Evolutionary conservation across 2,329 filamentous ascomycete species (phyloP).

Genomic region (Dothidotthia symphoricarpi): DNA sequence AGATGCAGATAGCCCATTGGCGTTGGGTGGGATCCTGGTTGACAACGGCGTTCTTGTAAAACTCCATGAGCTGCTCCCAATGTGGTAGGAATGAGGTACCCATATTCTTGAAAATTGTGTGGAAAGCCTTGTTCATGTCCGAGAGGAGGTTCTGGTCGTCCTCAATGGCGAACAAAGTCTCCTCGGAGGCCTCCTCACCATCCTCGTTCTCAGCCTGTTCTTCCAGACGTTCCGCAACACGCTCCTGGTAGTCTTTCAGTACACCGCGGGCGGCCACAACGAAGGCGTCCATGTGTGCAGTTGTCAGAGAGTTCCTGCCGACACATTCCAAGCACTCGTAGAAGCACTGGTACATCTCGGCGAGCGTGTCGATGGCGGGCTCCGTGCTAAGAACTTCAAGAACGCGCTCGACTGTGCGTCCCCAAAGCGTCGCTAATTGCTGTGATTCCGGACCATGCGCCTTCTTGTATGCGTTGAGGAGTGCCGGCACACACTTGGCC

Average conservation of each 20-base stretch:
- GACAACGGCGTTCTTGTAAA: slow-evolving; percentile 81
- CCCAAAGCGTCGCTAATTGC: slow-evolving; percentile 81
- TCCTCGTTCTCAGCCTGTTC: slow-evolving; percentile 83
- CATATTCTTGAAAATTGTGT: slow-evolving; percentile 98
- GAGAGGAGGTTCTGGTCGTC: slow-evolving; percentile 95
- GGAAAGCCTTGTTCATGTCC: slow-evolving; percentile 99
- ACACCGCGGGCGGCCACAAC: slow-evolving; percentile 82
- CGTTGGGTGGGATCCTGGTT: slow-evolving; percentile 84
- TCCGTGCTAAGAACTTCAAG: slow-evolving; percentile 91
- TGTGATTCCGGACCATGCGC: slow-evolving; percentile 78
- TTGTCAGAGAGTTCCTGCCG: slow-evolving; percentile 76
- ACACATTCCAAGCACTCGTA: slow-evolving; percentile 97
- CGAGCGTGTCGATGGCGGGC: slow-evolving; percentile 91
- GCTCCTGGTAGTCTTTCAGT: slow-evolving; percentile 87
- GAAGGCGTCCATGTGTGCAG: slow-evolving; percentile 79
- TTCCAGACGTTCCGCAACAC: slow-evolving; percentile 78
- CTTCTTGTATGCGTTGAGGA: slow-evolving; percentile 92
- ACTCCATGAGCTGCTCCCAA: slow-evolving; percentile 82
- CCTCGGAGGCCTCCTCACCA: slow-evolving; percentile 84
- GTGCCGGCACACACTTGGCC: slow-evolving; percentile 88
- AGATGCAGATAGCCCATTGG: slow-evolving; percentile 98
- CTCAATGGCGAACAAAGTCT: slow-evolving; percentile 86
- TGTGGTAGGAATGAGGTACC: slow-evolving; percentile 77
- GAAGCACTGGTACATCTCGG: slow-evolving; percentile 99
- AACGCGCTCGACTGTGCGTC: slow-evolving; percentile 80